A percentile compares a stretch with the other conserved stretches of the same genome.
phyloP scores from a whole-genome alignment of 1,284 basidiomycete genomes.

The Pulveroboletus sp. region DNA sequence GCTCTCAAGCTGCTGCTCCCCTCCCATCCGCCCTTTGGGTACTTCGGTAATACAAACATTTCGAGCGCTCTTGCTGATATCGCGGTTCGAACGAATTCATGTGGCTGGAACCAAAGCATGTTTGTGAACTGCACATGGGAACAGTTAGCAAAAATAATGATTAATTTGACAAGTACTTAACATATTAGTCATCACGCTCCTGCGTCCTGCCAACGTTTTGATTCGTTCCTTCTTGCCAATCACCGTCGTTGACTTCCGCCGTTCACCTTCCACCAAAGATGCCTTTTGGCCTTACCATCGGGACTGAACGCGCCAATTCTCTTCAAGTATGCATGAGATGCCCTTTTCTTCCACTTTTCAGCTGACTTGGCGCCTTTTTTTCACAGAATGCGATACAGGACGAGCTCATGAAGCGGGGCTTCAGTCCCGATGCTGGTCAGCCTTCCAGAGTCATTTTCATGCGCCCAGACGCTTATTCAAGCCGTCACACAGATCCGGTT shows the following conservation, averaged over 20 bases:
- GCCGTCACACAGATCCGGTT: constrained; percentile 60
- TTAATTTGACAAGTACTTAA: constrained; percentile 18
- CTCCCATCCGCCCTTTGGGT: too few species aligned
- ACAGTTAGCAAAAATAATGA: background rate
- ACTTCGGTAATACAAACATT: too few species aligned
- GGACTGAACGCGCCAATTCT: constrained; percentile 71
- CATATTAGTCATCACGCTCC: constrained; percentile 31
- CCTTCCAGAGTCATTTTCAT: constrained; percentile 14
- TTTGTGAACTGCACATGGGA: too few species aligned
- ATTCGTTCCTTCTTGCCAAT: constrained; percentile 33
- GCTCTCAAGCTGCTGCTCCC: too few species aligned
- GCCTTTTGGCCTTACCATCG: constrained; percentile 76
- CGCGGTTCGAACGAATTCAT: too few species aligned
- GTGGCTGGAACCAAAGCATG: too few species aligned
- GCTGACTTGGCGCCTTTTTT: constrained; percentile 21
- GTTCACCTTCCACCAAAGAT: constrained; percentile 41
- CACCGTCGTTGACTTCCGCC: constrained; percentile 26
- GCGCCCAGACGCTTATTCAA: constrained; percentile 5
- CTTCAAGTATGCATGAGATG: constrained; percentile 58
- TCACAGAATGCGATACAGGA: constrained; percentile 75
- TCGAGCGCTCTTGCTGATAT: too few species aligned
- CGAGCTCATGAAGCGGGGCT: constrained; percentile 76
- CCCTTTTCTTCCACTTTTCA: background rate
- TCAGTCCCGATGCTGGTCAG: constrained; percentile 75
- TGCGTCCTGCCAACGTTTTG: constrained; percentile 19